Evolutionary conservation across 495 filamentous ascomycete species (phyloP).

Genomic region (Talaromyces liani): DNA sequence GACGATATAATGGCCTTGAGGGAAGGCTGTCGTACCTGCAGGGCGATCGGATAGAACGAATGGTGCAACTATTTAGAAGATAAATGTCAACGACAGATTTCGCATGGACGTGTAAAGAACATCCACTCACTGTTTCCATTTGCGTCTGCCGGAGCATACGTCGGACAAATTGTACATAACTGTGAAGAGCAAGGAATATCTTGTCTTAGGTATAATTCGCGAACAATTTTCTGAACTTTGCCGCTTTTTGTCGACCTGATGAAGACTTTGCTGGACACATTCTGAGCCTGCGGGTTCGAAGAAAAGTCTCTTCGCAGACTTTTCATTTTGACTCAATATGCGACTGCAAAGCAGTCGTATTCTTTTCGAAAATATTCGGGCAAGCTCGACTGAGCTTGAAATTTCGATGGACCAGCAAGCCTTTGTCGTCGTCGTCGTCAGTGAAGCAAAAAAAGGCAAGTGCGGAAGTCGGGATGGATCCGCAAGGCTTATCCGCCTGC

Average conservation of each 20-base stretch:
- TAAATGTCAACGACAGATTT: neutral
- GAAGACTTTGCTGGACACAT: conserved; percentile 87
- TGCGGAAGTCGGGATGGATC: neutral
- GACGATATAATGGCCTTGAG: conserved; percentile 86
- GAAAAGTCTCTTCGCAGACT: conserved; percentile 73
- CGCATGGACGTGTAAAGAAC: neutral
- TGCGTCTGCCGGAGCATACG: conserved; percentile 66
- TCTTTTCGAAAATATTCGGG: neutral
- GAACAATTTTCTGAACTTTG: conserved; percentile 97
- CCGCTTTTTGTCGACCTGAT: conserved; percentile 87
- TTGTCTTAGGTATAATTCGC: conserved; percentile 88
- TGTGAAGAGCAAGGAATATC: conserved; percentile 97
- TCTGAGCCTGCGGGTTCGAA: conserved; percentile 60
- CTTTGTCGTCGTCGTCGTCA: neutral
- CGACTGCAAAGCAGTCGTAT: neutral
- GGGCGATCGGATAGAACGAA: conserved; percentile 85
- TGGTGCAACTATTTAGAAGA: conserved; percentile 48
- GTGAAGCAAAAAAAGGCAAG: conserved; percentile 2
- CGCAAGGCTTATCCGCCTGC: neutral
- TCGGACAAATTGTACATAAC: conserved; percentile 68
- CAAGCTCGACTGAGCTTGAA: neutral
- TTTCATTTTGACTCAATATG: conserved; percentile 55
- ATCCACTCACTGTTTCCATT: conserved; percentile 58
- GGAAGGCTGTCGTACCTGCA: conserved; percentile 70
- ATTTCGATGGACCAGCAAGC: neutral